Percentiles rank a stretch among this genome's conserved stretches.
Evolutionary conservation across 2,329 filamentous ascomycete genomes (phyloP).

Genomic region (Fusarium dimerum): DNA sequence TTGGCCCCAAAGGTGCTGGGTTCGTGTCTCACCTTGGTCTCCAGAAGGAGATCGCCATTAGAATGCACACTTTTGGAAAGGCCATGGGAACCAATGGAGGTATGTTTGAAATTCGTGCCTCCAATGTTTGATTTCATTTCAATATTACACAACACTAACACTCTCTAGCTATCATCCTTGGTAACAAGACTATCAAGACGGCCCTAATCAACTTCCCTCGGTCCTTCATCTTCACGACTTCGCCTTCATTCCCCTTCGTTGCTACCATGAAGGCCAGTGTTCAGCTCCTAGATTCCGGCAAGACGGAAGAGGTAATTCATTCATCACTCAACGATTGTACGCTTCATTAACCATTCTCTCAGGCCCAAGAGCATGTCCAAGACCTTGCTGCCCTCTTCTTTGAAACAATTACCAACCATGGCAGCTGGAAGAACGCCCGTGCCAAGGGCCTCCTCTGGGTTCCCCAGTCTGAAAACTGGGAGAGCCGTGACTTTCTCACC

Average conservation of each 20-base stretch:
- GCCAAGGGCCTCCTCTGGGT: constrained; percentile 30
- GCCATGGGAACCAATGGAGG: constrained; percentile 44
- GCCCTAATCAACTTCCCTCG: constrained; percentile 23
- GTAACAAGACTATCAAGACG: constrained; percentile 16
- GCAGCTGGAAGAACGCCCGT: constrained; percentile 22
- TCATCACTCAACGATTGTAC: background rate
- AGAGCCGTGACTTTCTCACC: constrained; percentile 9
- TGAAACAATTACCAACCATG: constrained; percentile 21
- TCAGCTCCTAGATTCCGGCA: constrained; percentile 13
- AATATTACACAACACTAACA: background rate
- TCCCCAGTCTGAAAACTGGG: constrained; percentile 30
- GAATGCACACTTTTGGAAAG: constrained; percentile 55
- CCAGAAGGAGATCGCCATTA: constrained; percentile 49
- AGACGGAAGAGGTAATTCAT: constrained; percentile 8
- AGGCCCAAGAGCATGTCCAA: constrained; percentile 24
- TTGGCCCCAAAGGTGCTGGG: constrained; percentile 50
- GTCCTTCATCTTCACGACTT: constrained; percentile 19
- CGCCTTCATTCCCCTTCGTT: constrained; percentile 21
- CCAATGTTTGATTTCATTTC: no score
- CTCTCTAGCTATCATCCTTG: constrained; percentile 19
- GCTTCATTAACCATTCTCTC: background rate
- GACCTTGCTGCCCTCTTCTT: constrained; percentile 30
- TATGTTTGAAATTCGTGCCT: constrained; percentile 1
- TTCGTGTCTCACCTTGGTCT: constrained; percentile 51
- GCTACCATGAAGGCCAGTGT: constrained; percentile 22